A percentile compares a stretch with the other conserved stretches of the same genome.
Conservation (phyloP, 2,329 filamentous ascomycete genomes). For the Aspergillus brasiliensis region DNA sequence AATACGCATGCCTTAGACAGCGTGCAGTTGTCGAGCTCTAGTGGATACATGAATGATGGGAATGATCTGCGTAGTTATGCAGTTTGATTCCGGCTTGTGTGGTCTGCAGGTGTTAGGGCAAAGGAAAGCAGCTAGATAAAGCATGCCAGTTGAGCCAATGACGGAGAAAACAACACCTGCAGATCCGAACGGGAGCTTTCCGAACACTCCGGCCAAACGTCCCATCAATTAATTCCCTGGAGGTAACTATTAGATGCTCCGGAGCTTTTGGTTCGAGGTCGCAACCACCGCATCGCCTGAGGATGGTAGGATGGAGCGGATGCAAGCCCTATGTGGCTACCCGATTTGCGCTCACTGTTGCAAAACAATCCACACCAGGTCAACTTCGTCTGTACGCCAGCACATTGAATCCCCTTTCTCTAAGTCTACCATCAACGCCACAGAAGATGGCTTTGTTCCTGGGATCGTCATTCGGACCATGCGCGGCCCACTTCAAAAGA, state of each 20-base stretch:
- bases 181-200: slow-evolving; percentile 1
- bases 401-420: background rate
- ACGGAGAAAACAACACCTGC: background rate
- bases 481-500: background rate
- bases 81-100: background rate
- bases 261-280: slow-evolving; percentile 5
- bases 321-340: slow-evolving; percentile 31
- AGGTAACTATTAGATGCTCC: background rate
- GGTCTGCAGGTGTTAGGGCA: background rate
- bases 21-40: background rate
- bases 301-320: slow-evolving; percentile 5
- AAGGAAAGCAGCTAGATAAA: background rate
- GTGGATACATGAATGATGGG: background rate
- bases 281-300: background rate
- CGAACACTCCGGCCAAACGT: slow-evolving; percentile 17
- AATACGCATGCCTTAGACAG: background rate
- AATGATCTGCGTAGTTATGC: background rate
- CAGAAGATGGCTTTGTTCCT: background rate
- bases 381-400: background rate
- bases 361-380: slow-evolving; percentile 18
- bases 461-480: background rate
- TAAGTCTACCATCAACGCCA: background rate
- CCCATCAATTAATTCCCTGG: background rate
- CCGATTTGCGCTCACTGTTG: slow-evolving; percentile 20
- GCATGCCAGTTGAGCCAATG: background rate